A percentile compares a stretch with the other conserved stretches of the same genome.
These are phyloP conservation scores for Hortiboletus flavorubellus DNA, from an alignment of 768 basidiomycete genomes.

Conservation along the genomic window DNA sequence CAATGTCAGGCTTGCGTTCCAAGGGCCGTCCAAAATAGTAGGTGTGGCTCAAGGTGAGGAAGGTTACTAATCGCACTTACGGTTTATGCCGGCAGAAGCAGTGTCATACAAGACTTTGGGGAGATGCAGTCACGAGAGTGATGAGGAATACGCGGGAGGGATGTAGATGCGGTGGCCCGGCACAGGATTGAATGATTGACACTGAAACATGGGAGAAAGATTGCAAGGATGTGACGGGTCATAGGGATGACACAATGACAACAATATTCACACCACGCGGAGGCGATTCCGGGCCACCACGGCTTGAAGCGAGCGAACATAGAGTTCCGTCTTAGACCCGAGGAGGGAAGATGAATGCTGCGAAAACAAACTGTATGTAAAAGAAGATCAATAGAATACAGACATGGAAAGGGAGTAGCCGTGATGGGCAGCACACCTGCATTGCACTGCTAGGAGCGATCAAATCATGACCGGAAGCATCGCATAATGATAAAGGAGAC, in stretches of 20 bases:
- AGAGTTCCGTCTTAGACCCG: slow-evolving; percentile 33
- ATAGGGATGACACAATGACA: slow-evolving; percentile 13
- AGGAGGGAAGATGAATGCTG: slow-evolving; percentile 19
- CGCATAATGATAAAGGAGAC: slow-evolving; percentile 26
- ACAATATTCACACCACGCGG: slow-evolving; percentile 18
- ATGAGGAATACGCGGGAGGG: slow-evolving; percentile 2
- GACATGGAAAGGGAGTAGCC: slow-evolving; percentile 24
- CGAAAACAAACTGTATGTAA: slow-evolving; percentile 29
- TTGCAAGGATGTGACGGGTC: slow-evolving; percentile 19
- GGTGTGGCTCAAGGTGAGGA: not conserved
- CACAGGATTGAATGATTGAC: slow-evolving; percentile 12
- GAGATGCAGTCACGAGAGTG: slow-evolving; percentile 3
- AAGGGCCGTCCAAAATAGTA: slow-evolving; percentile 9
- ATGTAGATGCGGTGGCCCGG: not conserved
- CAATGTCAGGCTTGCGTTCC: slow-evolving; percentile 7
- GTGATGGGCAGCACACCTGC: slow-evolving; percentile 13
- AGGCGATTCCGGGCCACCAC: slow-evolving; percentile 18
- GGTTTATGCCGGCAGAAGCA: slow-evolving; percentile 11
- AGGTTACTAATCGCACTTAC: slow-evolving; percentile 3
- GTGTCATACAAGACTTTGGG: slow-evolving; percentile 7
- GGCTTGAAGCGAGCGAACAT: slow-evolving; percentile 26
- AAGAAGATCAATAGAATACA: slow-evolving; percentile 24
- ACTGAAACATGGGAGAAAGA: slow-evolving; percentile 23
- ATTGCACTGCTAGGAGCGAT: slow-evolving; percentile 29
- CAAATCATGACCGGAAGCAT: slow-evolving; percentile 28